Base-by-base conservation (phyloP, 108 stramenopile genomes). In the Poteriospumella lacustris region DNA sequence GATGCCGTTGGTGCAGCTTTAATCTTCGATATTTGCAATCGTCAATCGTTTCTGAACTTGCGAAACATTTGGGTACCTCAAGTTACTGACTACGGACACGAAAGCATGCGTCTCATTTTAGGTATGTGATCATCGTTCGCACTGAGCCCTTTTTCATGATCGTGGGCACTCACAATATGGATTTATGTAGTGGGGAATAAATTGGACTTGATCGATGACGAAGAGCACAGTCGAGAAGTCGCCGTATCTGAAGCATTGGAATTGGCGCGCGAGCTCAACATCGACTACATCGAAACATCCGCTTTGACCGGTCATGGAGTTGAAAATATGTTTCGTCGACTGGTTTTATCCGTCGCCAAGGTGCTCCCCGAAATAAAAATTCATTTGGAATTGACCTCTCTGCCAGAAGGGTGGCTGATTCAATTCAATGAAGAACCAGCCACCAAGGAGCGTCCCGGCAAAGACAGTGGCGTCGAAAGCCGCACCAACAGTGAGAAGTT, bases 201-300 rank as follows among this genome's bases (percentile, higher is more conserved):
- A 64, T 5, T 64, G 28, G 60, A 64, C 36, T 64, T 64, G 24
- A 9, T 33, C 15, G 36, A 68, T 40, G 47, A 44, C 33, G 5
- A 42, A 33, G 26, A n/a, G 19, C 9, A 26, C 5, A 44, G 42
- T 9, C 70, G 70, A 42, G 70, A 52, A 26, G 31, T 73, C 28
- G 31, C 12, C 36, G 3, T 42, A 12, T 24, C 38, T 26, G 70
- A 73, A 56, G 70, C 40, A 42, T 26, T 56, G 28, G 5, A 5
- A 3, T 73, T 73, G 26, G 70, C 70, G 15, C 31, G 36, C 26
- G 43, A 56, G 3, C 26, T 28, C 9, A 56, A 56, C 28, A 52
- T 73, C 3, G 70, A 73, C 31, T 73, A 29, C 42, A 56, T 73
- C 9, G 70, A 73, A 56, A 73, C 70, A 34, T 73, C 70, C 12